Base-by-base conservation (phyloP, 148 eudicot genomes). In the Dianthus caryophyllus region DNA sequence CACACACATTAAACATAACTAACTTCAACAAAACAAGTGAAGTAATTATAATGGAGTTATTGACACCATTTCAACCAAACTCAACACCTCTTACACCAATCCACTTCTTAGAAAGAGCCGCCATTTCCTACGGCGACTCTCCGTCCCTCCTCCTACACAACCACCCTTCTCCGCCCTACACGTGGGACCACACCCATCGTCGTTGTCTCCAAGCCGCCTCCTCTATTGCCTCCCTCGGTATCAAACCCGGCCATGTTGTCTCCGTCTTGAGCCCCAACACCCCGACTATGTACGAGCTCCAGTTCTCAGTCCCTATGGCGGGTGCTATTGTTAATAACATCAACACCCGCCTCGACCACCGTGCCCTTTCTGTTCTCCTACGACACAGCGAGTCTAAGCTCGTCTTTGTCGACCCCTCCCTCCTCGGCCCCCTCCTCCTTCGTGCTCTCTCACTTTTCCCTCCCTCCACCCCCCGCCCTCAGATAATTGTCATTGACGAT, bases 201-300 rank as follows among this genome's bases (percentile, higher is more conserved):
- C 80, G 96, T 14, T 88, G 87, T 64, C 61, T 81, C 47, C 76
- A 64, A 25, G 44, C 83, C 1, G 97, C 97, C 0, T 91, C 91
- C 0, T 84, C 96, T 9, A 77, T 90, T 44, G 27, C 71, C 29
- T 51, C 79, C 15, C 74, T 82, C 3, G 85, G 87, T 9, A 66
- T 83, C 50, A 41, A 52, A 30, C 64, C 39, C 9, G 84, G 82
- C 6, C 67, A 82, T 0, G 91, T 90, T 0, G 91, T 90, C 1
- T 85, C 94, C 53, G 84, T 88, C 24, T n/a, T 90, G 6, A 84
- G 87, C n/a, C 94, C 94, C 0, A 90, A 90, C 43, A 53, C 80
- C 9, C 94, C 94, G 2, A 84, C 94, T 66, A 81, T 82, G 87
- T 85, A 80, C 64, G 94, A 90, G 77, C 91, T 90, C 49, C 90